Evolutionary conservation across 176 grass and related monocot genomes (phyloP).

Genomic region (Triticum urartu): DNA sequence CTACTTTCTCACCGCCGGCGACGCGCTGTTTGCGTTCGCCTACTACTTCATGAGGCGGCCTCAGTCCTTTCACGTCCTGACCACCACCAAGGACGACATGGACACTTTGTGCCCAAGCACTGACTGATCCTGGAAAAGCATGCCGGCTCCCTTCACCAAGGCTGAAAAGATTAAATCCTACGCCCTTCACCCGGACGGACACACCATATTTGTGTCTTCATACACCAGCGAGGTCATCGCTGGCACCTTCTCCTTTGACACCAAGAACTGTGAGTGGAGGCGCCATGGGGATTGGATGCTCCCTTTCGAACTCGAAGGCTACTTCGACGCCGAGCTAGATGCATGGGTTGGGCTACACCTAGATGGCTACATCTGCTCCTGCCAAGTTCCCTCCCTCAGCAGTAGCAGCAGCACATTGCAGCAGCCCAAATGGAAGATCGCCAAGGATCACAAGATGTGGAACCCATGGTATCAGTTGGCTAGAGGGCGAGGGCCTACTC

Average conservation of each 20-base stretch:
- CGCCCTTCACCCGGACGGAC: background rate
- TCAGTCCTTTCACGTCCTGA: slow-evolving; percentile 4
- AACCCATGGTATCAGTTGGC: background rate
- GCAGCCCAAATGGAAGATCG: background rate
- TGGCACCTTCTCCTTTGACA: slow-evolving; percentile 6
- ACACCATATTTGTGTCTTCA: background rate
- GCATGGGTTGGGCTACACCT: slow-evolving; percentile 13
- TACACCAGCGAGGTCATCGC: background rate
- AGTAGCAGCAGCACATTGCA: background rate
- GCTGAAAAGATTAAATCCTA: background rate
- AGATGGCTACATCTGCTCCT: slow-evolving; percentile 13
- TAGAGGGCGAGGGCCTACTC: background rate
- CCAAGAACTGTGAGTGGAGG: background rate
- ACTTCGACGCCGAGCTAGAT: background rate
- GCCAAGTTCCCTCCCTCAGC: background rate
- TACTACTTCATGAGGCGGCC: background rate
- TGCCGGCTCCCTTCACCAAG: background rate
- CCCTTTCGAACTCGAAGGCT: background rate
- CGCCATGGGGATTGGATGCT: slow-evolving; percentile 1
- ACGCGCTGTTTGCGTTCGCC: background rate
- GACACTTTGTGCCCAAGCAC: background rate
- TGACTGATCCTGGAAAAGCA: background rate
- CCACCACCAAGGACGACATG: background rate
- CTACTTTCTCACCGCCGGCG: background rate
- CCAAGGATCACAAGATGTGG: background rate